A percentile compares a stretch with the other conserved stretches of the same genome.
Evolutionary conservation across 371 early-diverging fungal genomes (phyloP).

Genomic region (Pancytospora philotis): DNA sequence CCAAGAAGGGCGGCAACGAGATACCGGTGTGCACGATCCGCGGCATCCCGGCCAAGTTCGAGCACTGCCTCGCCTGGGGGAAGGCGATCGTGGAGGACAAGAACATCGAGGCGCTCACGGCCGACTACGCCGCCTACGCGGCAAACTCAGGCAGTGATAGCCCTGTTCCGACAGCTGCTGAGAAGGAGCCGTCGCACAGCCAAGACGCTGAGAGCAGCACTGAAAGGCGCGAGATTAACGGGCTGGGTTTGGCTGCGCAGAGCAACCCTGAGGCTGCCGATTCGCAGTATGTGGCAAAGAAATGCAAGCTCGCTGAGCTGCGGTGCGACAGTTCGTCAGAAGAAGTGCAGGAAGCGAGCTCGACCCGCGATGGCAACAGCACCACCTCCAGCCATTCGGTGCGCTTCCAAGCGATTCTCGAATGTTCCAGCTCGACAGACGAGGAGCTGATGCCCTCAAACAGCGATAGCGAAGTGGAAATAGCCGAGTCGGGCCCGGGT

Average conservation of each 20-base stretch:
- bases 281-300: not conserved
- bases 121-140: not conserved
- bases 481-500: too few relatives aligned
- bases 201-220: constrained; percentile 14
- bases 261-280: not conserved
- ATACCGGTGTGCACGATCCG: constrained; percentile 89
- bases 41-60: constrained; percentile 79
- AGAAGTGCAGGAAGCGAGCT: constrained; percentile 14
- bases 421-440: too few relatives aligned
- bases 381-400: too few relatives aligned
- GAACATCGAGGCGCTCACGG: constrained; percentile 74
- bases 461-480: too few relatives aligned
- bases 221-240: constrained; percentile 11
- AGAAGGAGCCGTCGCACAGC: not conserved
- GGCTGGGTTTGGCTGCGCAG: not conserved
- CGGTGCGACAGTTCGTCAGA: not conserved
- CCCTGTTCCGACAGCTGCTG: not conserved
- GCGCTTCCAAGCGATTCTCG: too few relatives aligned
- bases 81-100: constrained; percentile 80
- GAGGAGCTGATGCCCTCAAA: too few relatives aligned
- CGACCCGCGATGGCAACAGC: too few relatives aligned
- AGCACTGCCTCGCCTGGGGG: constrained; percentile 97
- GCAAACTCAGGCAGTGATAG: not conserved
- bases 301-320: constrained; percentile 1
- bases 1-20: constrained; percentile 62